phyloP scores from a whole-genome alignment of 192 early-diverging fungal species.

The Rhizophagus clarus region DNA sequence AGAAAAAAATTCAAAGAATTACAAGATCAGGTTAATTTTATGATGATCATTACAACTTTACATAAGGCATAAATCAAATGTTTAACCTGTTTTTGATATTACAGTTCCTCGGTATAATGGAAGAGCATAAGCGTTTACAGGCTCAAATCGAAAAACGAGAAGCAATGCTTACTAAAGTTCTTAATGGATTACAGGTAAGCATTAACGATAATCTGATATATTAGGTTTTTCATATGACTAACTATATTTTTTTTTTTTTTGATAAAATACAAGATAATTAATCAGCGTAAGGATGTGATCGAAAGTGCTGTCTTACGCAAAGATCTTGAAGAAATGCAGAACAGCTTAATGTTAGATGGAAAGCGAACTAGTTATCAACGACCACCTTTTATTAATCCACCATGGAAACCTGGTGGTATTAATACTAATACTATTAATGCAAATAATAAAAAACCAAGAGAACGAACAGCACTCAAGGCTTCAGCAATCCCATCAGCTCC shows the following conservation, averaged over 20 bases:
- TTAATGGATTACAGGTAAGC: conserved; percentile 10
- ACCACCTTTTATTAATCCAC: conserved; percentile 28
- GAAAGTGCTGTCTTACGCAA: conserved; percentile 23
- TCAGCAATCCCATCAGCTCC: conserved; percentile 9
- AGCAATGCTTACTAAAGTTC: conserved; percentile 15
- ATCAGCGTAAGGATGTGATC: conserved; percentile 29
- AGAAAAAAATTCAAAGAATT: conserved; percentile 29
- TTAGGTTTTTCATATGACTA: not conserved
- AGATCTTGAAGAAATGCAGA: conserved; percentile 31
- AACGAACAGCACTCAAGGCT: not conserved
- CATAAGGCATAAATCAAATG: not conserved
- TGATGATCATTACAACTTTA: not conserved
- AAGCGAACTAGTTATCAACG: conserved; percentile 10
- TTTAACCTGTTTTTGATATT: not conserved
- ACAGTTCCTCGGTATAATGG: conserved; percentile 11
- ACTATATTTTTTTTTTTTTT: not conserved
- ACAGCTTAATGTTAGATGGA: not conserved
- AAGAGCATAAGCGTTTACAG: conserved; percentile 27
- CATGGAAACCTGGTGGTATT: conserved; percentile 28
- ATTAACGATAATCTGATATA: not conserved
- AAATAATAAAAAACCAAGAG: not conserved
- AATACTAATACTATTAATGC: not conserved
- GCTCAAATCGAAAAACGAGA: conserved; percentile 21
- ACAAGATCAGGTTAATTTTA: conserved; percentile 25
- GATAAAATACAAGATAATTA: not conserved